phyloP scores from a whole-genome alignment of 2,329 filamentous ascomycete genomes.

The Lasiodiplodia sp. region DNA sequence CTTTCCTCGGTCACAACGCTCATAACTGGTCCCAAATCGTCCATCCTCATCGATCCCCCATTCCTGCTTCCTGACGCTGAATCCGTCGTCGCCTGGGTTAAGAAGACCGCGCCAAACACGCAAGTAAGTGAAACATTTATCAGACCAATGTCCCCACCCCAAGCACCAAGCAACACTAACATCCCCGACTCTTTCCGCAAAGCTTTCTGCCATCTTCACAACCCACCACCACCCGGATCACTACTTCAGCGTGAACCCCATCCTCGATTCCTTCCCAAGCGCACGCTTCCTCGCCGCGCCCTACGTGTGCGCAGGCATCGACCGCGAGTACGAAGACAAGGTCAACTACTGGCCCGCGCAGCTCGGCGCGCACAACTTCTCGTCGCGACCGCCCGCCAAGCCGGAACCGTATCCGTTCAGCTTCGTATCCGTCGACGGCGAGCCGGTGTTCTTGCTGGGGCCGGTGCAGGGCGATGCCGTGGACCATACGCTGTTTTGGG shows the following conservation, averaged over 20 bases:
- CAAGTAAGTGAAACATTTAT: neutral
- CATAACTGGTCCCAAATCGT: constrained; percentile 33
- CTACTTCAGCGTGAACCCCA: constrained; percentile 38
- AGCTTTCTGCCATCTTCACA: constrained; percentile 42
- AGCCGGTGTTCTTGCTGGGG: constrained; percentile 39
- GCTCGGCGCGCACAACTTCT: constrained; percentile 41
- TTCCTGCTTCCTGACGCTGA: constrained; percentile 43
- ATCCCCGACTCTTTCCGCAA: neutral
- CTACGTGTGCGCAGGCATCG: constrained; percentile 40
- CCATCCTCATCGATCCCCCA: constrained; percentile 42
- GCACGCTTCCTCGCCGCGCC: constrained; percentile 37
- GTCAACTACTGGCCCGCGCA: constrained; percentile 41
- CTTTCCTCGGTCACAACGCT: constrained; percentile 41
- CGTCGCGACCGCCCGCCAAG: constrained; percentile 33
- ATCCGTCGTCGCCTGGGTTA: constrained; percentile 40
- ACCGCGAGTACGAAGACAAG: constrained; percentile 46
- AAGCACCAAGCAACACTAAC: no score
- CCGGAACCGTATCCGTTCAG: constrained; percentile 39
- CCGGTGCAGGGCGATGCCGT: constrained; percentile 44
- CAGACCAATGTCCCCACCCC: neutral
- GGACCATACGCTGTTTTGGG: constrained; percentile 39
- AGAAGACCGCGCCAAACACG: constrained; percentile 35
- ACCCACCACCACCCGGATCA: constrained; percentile 48
- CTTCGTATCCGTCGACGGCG: constrained; percentile 41
- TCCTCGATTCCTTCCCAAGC: constrained; percentile 39